Evolutionary conservation across 1,139 yeast species (phyloP), one percentile per base, ranked within the genome.

Genomic region (Blastobotrys buckinghamii): DNA sequence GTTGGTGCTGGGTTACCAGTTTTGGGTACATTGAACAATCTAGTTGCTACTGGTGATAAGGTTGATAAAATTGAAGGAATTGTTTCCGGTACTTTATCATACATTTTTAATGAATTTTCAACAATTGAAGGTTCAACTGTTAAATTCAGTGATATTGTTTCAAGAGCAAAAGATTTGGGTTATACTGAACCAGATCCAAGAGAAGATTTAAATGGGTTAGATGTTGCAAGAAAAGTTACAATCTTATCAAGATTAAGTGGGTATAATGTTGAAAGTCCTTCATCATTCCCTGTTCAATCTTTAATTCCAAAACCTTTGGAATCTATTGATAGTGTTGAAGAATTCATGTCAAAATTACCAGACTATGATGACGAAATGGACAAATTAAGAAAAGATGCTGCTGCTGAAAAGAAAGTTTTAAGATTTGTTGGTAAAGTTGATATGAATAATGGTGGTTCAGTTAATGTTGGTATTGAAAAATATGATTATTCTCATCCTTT

Each of bases 131-230:
- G 67, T 20, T 75, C 79, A 45, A 73, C 76, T 48, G 78, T 80
- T 54, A 84, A 83, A 65, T 92, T 90, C 65, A 88, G 97, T 29
- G 96, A 90, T 50, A 83, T 94, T 45, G 98, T 92, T 50, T 74
- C 77, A 56, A 81, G 81, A 47, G 98, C 99, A 43, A 90, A 90
- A 70, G 72, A 81, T 42, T 76, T 88, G 59, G 99, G 99, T 43
- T 92, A 88, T 77, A 92, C 97, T 40, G 99, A 94, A 70, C 98
- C 99, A 45, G 99, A 92, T 68, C 98, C 98, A 67, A 82, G 99
- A 71, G 99, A 92, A 66, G 99, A 92, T 66, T 79, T 92, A 68
- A 92, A 92, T 67, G 99, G 99, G 52, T 77, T 92, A 66, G 98
- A 92, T 63, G 97, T 92, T 53, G 99, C 99, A 38, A 84, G 98